Evolutionary conservation across 139 green algal species (phyloP), one percentile per base, ranked within the genome.

Genomic region (Astrephomene gubernaculifera): DNA sequence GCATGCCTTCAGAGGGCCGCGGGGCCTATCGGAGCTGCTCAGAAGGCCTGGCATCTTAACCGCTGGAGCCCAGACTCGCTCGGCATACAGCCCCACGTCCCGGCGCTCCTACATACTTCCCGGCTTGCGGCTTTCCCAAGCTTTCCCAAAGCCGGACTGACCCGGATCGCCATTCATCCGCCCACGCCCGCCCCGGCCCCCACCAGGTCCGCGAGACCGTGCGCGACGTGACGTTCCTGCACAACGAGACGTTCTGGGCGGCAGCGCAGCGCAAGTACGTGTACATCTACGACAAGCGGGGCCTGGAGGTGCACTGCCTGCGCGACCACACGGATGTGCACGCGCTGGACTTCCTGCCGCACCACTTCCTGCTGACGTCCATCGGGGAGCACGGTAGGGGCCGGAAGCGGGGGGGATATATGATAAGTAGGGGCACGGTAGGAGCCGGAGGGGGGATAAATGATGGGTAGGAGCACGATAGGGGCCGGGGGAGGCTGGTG

Each of bases 201-300:
- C n/a, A n/a, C 8, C 92, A 98, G 94, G 95, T 99, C 5, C 83
- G 82, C n/a, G 97, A 99, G 88, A 98, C 94, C 17, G 89, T 93
- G 38, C 90, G 92, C 41, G 96, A 98, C 75, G 95, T 98, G 7
- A 86, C 79, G 10, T 97, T 99, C 70, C 90, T 99, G 76, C 97
- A 99, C 96, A 99, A 98, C 86, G 95, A 99, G 81, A 87, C 89
- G 21, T 99, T 99, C 87, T 99, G 98, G 83, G 97, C 97, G 24
- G 96, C 92, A 9, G 97, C 97, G 22, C 97, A 99, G 91, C 95
- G 93, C 36, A 94, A 91, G 83, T 96, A 99, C 81, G 93, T 96
- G 25, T 99, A 99, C 91, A 97, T 99, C 6, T 99, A 99, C 79
- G 97, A 99, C 92, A 97, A 98, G 88, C 87, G 96, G 0, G 97